Evolutionary conservation across 495 filamentous ascomycete genomes (phyloP).

Genomic region (Filosporella fistucella): DNA sequence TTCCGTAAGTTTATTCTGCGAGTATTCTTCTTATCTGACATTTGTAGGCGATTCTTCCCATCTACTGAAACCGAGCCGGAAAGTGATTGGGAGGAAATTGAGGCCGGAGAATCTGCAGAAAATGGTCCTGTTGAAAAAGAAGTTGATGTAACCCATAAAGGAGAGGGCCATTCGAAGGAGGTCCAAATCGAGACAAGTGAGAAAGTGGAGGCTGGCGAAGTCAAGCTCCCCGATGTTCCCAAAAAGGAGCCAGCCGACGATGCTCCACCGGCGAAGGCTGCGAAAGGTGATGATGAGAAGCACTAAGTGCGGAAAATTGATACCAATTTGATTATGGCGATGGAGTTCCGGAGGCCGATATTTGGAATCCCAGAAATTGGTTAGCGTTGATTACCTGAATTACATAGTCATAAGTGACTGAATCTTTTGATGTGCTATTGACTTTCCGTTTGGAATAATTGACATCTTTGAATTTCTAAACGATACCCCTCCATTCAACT

Average conservation of each 20-base stretch:
- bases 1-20: conserved; percentile 60
- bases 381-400: too few relatives aligned
- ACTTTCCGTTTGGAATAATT: too few relatives aligned
- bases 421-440: too few relatives aligned
- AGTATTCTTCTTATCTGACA: neutral
- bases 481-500: too few relatives aligned
- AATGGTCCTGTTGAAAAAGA: conserved; percentile 15
- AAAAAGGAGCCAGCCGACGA: conserved; percentile 27
- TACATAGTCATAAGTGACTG: too few relatives aligned
- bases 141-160: too few relatives aligned
- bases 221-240: conserved; percentile 32
- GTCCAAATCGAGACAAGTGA: neutral
- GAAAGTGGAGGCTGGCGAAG: conserved; percentile 23
- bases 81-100: conserved; percentile 25
- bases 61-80: conserved; percentile 8
- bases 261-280: conserved; percentile 32
- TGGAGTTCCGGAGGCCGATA: neutral
- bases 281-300: conserved; percentile 16
- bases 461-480: too few relatives aligned
- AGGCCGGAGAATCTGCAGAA: conserved; percentile 20
- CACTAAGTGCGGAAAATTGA: neutral
- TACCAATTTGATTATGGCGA: conserved; percentile 2
- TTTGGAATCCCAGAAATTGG: too few relatives aligned
- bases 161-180: conserved; percentile 2
- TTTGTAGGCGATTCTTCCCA: conserved; percentile 20